Evolutionary conservation across 1,284 basidiomycete genomes (phyloP).

Genomic region (Ceratobasidium sp.): DNA sequence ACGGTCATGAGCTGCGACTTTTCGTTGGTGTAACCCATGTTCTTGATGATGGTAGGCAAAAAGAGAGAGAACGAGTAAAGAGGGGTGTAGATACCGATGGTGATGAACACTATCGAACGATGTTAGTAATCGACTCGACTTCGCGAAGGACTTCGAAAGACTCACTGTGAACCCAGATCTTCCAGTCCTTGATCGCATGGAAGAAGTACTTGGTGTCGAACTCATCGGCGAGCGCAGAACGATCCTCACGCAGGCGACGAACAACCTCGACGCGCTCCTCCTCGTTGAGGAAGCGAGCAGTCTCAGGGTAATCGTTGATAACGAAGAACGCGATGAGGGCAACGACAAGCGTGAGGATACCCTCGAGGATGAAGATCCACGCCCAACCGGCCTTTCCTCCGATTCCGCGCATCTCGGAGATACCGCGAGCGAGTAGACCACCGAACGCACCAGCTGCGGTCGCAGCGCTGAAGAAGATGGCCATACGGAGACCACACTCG

Average conservation of each 20-base stretch:
- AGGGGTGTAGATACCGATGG: conserved; percentile 65
- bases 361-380: conserved; percentile 65
- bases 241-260: conserved; percentile 43
- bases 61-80: conserved; percentile 72
- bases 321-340: conserved; percentile 44
- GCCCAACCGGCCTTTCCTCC: conserved; percentile 62
- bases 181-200: conserved; percentile 56
- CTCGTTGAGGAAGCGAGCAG: conserved; percentile 46
- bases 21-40: conserved; percentile 58
- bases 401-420: conserved; percentile 62
- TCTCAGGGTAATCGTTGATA: conserved; percentile 52
- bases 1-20: conserved; percentile 54
- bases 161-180: conserved; percentile 61
- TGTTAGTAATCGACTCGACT: too few species aligned
- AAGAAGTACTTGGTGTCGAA: conserved; percentile 47
- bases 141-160: too few species aligned
- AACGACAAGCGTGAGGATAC: conserved; percentile 46
- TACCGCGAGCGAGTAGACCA: conserved; percentile 62
- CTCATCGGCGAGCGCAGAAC: conserved; percentile 40
- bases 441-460: conserved; percentile 64
- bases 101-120: too few species aligned
- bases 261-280: conserved; percentile 45
- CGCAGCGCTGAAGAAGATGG: conserved; percentile 76
- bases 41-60: conserved; percentile 67
- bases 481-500: conserved; percentile 66